Conservation (phyloP, 345 rosid species). For the Combretum micranthum region DNA sequence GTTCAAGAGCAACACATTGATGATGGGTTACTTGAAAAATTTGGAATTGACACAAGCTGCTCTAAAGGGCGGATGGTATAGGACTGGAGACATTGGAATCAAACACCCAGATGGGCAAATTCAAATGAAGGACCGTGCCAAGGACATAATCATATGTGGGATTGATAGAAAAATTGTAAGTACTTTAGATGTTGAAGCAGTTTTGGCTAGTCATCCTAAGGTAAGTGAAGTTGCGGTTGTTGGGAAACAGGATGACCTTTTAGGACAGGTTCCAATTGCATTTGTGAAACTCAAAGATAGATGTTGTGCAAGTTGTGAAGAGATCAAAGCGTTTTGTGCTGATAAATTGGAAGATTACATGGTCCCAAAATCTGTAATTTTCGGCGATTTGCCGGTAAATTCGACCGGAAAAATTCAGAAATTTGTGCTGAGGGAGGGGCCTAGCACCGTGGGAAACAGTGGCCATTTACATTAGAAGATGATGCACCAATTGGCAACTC, state of each 20-base stretch:
- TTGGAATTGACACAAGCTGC: conserved; percentile 37
- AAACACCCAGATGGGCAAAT: conserved; percentile 38
- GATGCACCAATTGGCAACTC: no score
- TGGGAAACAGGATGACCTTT: conserved; percentile 18
- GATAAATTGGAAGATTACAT: conserved; percentile 18
- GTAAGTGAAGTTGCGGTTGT: conserved; percentile 41
- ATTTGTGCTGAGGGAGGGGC: conserved; percentile 31
- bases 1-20: conserved; percentile 42
- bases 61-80: conserved; percentile 52
- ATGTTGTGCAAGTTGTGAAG: conserved; percentile 13
- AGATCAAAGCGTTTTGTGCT: conserved; percentile 29
- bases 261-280: conserved; percentile 32
- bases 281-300: conserved; percentile 43
- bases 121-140: conserved; percentile 57
- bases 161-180: conserved; percentile 19
- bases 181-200: conserved; percentile 41
- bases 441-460: conserved; percentile 8
- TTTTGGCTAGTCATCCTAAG: conserved; percentile 29
- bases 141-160: conserved; percentile 23
- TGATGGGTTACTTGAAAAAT: conserved; percentile 51
- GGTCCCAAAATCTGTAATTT: conserved; percentile 29
- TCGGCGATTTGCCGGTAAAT: conserved; percentile 45
- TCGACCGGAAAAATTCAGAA: conserved; percentile 45
- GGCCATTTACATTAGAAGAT: no score
- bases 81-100: conserved; percentile 52